Percentiles rank a stretch among this genome's conserved stretches.
phyloP scores from a whole-genome alignment of 306 rosid genomes.

The Aeschynomene evenia region DNA sequence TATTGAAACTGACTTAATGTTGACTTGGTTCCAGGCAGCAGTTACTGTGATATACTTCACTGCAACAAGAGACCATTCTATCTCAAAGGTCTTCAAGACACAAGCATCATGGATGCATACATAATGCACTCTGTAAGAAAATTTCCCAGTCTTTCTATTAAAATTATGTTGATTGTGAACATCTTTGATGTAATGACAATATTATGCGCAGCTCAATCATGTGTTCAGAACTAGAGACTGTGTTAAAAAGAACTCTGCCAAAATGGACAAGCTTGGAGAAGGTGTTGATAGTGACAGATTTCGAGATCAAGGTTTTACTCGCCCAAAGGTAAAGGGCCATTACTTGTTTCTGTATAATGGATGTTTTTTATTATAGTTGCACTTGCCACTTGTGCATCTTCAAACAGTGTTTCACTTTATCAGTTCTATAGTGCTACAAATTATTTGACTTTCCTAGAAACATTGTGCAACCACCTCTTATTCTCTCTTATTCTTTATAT shows the following conservation, averaged over 20 bases:
- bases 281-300: conserved; percentile 47
- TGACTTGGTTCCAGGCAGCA: conserved; percentile 60
- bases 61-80: conserved; percentile 91
- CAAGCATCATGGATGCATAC: conserved; percentile 74
- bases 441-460: neutral
- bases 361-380: neutral
- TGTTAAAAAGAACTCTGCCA: conserved; percentile 68
- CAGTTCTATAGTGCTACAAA: neutral
- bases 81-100: conserved; percentile 68
- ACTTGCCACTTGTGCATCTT: conserved; percentile 9
- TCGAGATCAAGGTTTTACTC: conserved; percentile 92
- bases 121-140: conserved; percentile 75
- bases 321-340: conserved; percentile 80
- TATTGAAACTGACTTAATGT: conserved; percentile 16
- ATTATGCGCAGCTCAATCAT: conserved; percentile 78
- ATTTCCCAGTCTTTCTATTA: conserved; percentile 28
- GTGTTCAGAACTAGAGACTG: conserved; percentile 71
- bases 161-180: neutral
- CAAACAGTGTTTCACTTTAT: neutral
- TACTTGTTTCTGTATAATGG: conserved; percentile 5
- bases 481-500: conserved; percentile 1
- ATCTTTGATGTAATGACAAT: conserved; percentile 1
- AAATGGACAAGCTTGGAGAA: conserved; percentile 55
- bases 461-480: neutral
- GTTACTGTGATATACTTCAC: conserved; percentile 72